Conservation (phyloP, 805 yeast genomes). For the Schizosaccharomyces cryophilus region DNA sequence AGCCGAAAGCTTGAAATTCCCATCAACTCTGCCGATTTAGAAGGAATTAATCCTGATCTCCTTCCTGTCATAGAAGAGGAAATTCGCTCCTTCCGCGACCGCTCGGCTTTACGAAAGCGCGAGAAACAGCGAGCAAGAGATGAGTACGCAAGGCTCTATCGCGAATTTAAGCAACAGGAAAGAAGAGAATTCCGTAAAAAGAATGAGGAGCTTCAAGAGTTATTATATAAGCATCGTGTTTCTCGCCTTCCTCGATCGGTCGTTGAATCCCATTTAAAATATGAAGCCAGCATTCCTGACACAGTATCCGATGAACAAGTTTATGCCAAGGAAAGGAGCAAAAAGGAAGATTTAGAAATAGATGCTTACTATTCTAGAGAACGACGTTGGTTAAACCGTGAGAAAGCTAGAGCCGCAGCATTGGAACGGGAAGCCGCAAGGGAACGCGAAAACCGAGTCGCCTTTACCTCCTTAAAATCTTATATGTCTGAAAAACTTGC, state of each 20-base stretch:
- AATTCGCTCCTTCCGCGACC: slow-evolving; percentile 8
- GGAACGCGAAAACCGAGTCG: slow-evolving; percentile 7
- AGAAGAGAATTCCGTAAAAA: neutral
- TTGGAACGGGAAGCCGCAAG: slow-evolving; percentile 8
- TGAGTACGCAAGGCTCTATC: slow-evolving; percentile 6
- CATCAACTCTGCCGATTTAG: slow-evolving; percentile 7
- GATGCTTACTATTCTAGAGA: slow-evolving; percentile 6
- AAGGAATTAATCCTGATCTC: slow-evolving; percentile 8
- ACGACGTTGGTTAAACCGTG: slow-evolving; percentile 7
- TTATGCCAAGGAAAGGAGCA: slow-evolving; percentile 6
- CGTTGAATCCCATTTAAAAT: neutral
- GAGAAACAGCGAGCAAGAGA: slow-evolving; percentile 7
- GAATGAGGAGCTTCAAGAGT: neutral
- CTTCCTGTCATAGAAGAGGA: slow-evolving; percentile 6
- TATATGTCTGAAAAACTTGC: slow-evolving; percentile 4
- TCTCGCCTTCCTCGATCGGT: neutral
- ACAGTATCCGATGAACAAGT: slow-evolving; percentile 6
- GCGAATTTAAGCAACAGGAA: neutral
- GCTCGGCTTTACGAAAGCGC: slow-evolving; percentile 8
- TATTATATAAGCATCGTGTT: neutral
- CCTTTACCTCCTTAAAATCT: slow-evolving; percentile 1
- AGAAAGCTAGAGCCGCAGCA: slow-evolving; percentile 5
- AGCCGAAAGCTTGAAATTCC: neutral
- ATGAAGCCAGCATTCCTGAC: neutral
- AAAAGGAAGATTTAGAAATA: slow-evolving; percentile 6